A percentile compares a stretch with the other conserved stretches of the same genome.
phyloP scores from a whole-genome alignment of 345 rosid species.

The Lepidium aucheri region DNA sequence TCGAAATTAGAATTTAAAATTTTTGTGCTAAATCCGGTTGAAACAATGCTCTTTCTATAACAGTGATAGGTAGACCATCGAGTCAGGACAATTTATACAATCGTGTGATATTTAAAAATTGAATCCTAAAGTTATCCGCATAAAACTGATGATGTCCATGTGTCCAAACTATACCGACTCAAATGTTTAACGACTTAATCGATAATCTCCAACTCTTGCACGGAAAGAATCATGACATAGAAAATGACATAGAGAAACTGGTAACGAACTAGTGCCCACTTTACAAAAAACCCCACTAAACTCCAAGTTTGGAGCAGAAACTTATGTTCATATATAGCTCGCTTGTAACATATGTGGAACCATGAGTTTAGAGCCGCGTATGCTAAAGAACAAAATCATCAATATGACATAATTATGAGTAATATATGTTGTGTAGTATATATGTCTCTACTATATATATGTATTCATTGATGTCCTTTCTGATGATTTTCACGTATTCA shows the following conservation, averaged over 20 bases:
- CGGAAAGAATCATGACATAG: constrained; percentile 22
- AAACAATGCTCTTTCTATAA: background rate
- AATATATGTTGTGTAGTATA: background rate
- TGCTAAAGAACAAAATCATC: constrained; percentile 22
- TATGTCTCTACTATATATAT: background rate
- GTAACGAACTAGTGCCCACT: constrained; percentile 24
- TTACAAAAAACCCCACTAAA: constrained; percentile 22
- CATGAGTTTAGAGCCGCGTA: background rate
- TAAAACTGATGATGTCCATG: background rate
- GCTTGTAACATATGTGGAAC: constrained; percentile 18
- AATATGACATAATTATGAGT: constrained; percentile 1
- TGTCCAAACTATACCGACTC: constrained; percentile 5
- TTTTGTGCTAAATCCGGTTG: too few species aligned
- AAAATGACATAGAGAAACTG: constrained; percentile 26
- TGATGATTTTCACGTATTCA: background rate
- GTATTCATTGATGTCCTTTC: constrained; percentile 1
- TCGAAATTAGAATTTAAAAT: too few species aligned
- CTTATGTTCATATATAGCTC: constrained; percentile 14
- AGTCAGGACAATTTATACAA: background rate
- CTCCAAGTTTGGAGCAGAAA: constrained; percentile 15
- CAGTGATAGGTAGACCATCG: background rate
- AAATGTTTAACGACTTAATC: background rate
- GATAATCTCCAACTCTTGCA: constrained; percentile 10
- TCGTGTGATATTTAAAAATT: background rate
- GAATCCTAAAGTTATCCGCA: background rate